Conservation (phyloP, 1,284 basidiomycete genomes). For the Austroboletus niveus region DNA sequence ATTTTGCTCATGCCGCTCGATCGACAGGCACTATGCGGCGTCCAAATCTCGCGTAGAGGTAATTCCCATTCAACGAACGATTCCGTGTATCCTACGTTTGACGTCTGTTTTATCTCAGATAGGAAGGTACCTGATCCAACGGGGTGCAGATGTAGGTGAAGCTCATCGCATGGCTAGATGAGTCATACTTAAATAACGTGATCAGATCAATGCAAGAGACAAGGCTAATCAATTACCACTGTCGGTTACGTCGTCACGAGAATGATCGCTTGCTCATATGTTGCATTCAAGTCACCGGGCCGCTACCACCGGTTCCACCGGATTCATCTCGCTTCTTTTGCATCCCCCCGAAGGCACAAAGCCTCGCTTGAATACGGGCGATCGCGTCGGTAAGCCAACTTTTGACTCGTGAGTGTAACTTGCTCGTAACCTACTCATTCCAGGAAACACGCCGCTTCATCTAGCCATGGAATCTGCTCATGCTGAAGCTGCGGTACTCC, state of each 20-base stretch:
- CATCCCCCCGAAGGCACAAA: slow-evolving; percentile 72
- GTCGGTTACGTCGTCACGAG: slow-evolving; percentile 42
- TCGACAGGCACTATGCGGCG: slow-evolving; percentile 84
- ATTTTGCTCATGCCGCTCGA: slow-evolving; percentile 6
- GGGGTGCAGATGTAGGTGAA: slow-evolving; percentile 84
- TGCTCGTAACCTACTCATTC: background rate
- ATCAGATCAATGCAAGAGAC: slow-evolving; percentile 88
- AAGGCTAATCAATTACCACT: slow-evolving; percentile 87
- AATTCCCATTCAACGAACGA: background rate
- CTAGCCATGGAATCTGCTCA: slow-evolving; percentile 94
- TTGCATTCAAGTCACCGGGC: slow-evolving; percentile 72
- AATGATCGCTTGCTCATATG: slow-evolving; percentile 6
- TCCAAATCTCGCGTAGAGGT: slow-evolving; percentile 90
- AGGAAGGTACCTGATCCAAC: slow-evolving; percentile 77
- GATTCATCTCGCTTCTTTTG: slow-evolving; percentile 80
- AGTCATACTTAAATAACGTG: slow-evolving; percentile 15
- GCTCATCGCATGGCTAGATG: slow-evolving; percentile 54
- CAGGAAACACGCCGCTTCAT: slow-evolving; percentile 94
- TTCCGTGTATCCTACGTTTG: background rate
- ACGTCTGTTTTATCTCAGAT: slow-evolving; percentile 52
- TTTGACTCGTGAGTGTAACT: background rate
- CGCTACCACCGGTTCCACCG: slow-evolving; percentile 89
- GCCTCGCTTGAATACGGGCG: slow-evolving; percentile 81
- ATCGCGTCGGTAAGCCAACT: slow-evolving; percentile 68
- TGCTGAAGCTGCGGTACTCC: slow-evolving; percentile 81